Evolutionary conservation across 202 grass and related monocot genomes (phyloP), one percentile per base, ranked within the genome.

Genomic region (Musa balbisiana): DNA sequence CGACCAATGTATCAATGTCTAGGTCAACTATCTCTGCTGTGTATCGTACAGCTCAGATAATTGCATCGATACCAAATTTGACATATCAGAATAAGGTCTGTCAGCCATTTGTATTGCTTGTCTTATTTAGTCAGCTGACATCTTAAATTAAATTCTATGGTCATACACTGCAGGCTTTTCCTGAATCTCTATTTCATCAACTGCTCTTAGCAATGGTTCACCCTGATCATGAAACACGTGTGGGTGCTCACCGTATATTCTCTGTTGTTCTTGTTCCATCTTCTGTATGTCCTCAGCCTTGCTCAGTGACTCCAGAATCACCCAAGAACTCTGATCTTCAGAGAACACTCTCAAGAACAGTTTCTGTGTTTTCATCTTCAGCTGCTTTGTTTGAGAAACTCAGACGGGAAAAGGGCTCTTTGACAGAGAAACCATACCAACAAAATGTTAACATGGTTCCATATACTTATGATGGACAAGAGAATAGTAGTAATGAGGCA

Each of bases 331-430:
- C 82, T 85, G 91, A 99, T 71, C 89, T 99, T 80, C 89, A 90
- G 74, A 83, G 95, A 78, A 99, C 95, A 73, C 95, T 99, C 83
- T 99, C 95, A 53, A 89, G 95, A 82, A 90, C 91, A 64, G 95
- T 99, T 66, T 99, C 95, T 29, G 91, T 99, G 27, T 99, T 99
- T 90, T 99, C 95, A 78, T 99, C 95, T 84, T 99, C 95, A 54
- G 91, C 95, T 88, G 95, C 95, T 82, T 82, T 99, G 64, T 99
- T 99, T 84, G 95, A 92, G 71, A 99, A 99, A 82, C 74, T 99
- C 50, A 92, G 79, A 86, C 87, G 52, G 73, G 95, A 99, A 26
- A 95, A 88, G 53, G 55, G 67, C 74, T 85, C 83, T 52, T 74
- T 69, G 11, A 77, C 67, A 26, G 89, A 92, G 65, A 95, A 52